These are phyloP conservation scores for Russula virescens DNA, from an alignment of 768 basidiomycete species.

Conservation along the genomic window DNA sequence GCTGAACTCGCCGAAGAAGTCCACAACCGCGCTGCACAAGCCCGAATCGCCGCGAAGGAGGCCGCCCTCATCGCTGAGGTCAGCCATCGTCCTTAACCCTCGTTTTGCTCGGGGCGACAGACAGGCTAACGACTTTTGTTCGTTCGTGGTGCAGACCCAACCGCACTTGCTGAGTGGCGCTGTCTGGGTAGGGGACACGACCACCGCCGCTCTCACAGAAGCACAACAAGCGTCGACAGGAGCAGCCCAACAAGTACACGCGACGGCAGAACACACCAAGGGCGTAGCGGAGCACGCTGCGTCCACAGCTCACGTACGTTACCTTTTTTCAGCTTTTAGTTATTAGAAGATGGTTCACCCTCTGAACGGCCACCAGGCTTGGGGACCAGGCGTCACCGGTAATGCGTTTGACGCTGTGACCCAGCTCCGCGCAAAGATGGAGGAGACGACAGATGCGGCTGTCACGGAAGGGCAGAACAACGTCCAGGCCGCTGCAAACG, in stretches of 20 bases:
- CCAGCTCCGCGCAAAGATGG: constrained; percentile 29
- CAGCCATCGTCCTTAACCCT: not conserved
- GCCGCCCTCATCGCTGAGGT: constrained; percentile 13
- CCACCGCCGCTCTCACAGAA: constrained; percentile 50
- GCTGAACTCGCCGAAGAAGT: constrained; percentile 11
- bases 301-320: constrained; percentile 44
- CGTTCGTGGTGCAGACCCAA: not conserved
- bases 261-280: constrained; percentile 41
- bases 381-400: constrained; percentile 14
- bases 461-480: constrained; percentile 52
- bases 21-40: not conserved
- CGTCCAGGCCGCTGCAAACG: constrained; percentile 42
- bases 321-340: not conserved
- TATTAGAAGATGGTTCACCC: not conserved
- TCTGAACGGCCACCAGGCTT: not conserved
- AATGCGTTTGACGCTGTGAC: constrained; percentile 25
- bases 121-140: too few relatives aligned
- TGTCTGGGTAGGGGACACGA: constrained; percentile 31
- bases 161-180: not conserved
- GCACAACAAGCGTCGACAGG: constrained; percentile 40
- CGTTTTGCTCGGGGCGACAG: too few relatives aligned
- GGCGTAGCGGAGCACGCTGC: constrained; percentile 49
- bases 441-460: constrained; percentile 43
- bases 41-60: constrained; percentile 12
- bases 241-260: constrained; percentile 41